A percentile compares a stretch with the other conserved stretches of the same genome.
These are phyloP conservation scores for Dothideomycetes sp. DNA, from an alignment of 2,329 filamentous ascomycete species.

Conservation along the genomic window DNA sequence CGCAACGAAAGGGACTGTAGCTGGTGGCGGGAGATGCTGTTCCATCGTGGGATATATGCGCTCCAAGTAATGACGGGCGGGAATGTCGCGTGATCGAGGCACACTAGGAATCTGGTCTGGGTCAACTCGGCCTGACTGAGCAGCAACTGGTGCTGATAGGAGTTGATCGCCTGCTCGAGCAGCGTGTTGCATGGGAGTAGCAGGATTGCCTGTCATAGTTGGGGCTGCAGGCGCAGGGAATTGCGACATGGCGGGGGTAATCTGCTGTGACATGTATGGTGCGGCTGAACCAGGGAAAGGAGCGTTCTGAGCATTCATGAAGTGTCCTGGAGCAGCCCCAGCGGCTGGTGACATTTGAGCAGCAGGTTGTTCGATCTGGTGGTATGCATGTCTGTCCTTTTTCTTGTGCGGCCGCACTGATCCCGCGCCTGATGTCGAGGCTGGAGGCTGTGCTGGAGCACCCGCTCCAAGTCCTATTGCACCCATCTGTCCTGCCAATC, in stretches of 20 bases:
- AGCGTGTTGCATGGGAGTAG: slow-evolving; percentile 29
- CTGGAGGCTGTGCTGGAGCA: slow-evolving; percentile 33
- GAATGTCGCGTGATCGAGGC: slow-evolving; percentile 70
- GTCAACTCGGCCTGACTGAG: slow-evolving; percentile 68
- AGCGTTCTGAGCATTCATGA: slow-evolving; percentile 41
- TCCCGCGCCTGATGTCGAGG: no score
- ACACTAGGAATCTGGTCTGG: slow-evolving; percentile 90
- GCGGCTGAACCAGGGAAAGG: slow-evolving; percentile 11
- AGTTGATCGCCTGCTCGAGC: slow-evolving; percentile 29
- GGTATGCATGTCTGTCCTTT: slow-evolving; percentile 90
- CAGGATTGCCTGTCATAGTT: slow-evolving; percentile 36
- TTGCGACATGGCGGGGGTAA: slow-evolving; percentile 44
- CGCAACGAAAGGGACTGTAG: slow-evolving; percentile 81
- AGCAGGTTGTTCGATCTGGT: slow-evolving; percentile 63
- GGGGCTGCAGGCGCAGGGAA: slow-evolving; percentile 50
- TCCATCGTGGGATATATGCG: slow-evolving; percentile 95
- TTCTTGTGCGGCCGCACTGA: slow-evolving; percentile 62
- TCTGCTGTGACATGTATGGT: slow-evolving; percentile 33
- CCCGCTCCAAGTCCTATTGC: slow-evolving; percentile 57
- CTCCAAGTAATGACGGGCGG: slow-evolving; percentile 74
- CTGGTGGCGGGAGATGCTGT: slow-evolving; percentile 81
- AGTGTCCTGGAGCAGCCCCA: slow-evolving; percentile 48
- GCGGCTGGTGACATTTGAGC: slow-evolving; percentile 63
- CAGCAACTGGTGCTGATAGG: slow-evolving; percentile 38
- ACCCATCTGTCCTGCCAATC: slow-evolving; percentile 65